Evolutionary conservation across 805 yeast species (phyloP).

Genomic region (Dipodascopsis uninucleata): DNA sequence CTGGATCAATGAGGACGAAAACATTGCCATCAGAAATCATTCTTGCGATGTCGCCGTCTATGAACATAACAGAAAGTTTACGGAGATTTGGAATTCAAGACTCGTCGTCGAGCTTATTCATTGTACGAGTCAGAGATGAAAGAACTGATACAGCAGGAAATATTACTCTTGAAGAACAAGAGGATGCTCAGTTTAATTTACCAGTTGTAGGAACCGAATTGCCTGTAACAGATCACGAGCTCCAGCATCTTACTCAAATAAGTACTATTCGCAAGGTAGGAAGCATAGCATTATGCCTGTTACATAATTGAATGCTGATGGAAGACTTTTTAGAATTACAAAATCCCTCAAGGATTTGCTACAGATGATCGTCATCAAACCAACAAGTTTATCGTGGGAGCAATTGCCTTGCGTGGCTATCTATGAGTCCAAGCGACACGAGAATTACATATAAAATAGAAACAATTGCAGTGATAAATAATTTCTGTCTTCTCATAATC

Average conservation of each 20-base stretch:
- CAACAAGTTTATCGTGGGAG: constrained; percentile 14
- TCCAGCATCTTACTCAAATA: constrained; percentile 9
- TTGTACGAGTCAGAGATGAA: constrained; percentile 44
- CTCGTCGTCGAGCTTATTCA: constrained; percentile 45
- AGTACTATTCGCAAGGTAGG: constrained; percentile 16
- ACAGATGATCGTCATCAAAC: constrained; percentile 5
- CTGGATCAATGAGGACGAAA: constrained; percentile 52
- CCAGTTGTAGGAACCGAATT: constrained; percentile 26
- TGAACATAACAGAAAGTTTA: constrained; percentile 68
- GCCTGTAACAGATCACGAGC: constrained; percentile 10
- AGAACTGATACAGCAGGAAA: too few relatives aligned
- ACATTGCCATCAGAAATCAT: constrained; percentile 69
- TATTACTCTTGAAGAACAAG: neutral
- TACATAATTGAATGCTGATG: neutral
- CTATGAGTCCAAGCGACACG: too few relatives aligned
- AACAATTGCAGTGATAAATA: neutral
- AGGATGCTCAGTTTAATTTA: constrained; percentile 20
- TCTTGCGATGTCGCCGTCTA: constrained; percentile 63
- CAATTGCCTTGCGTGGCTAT: constrained; percentile 24
- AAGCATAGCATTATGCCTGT: neutral
- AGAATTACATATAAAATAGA: neutral
- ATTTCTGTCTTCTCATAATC: too few relatives aligned
- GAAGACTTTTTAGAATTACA: constrained; percentile 17
- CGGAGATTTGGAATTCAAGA: constrained; percentile 65
- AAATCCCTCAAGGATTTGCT: constrained; percentile 14